Conservation (phyloP, 2,329 filamentous ascomycete species). For the Talaromyces islandicus region DNA sequence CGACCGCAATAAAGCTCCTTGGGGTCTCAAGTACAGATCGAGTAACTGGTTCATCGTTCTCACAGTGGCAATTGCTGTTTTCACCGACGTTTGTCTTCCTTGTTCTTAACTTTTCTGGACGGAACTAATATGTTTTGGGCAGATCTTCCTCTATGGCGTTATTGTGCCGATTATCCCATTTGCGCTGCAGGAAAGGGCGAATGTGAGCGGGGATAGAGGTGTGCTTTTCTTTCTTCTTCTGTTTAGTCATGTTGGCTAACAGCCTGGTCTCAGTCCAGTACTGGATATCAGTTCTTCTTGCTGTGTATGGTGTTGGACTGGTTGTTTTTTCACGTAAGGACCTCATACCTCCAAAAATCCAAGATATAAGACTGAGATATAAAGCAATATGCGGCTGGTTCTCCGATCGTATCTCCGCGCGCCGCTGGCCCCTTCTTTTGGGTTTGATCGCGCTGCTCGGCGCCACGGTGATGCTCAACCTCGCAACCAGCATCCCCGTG, state of each 20-base stretch:
- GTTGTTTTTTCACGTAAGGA: conserved; percentile 9
- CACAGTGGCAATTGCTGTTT: conserved; percentile 8
- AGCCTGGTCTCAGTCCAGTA: conserved; percentile 6
- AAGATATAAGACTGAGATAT: too few species aligned
- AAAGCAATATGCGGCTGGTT: conserved; percentile 40
- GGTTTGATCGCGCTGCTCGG: conserved; percentile 49
- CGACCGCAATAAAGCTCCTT: not conserved
- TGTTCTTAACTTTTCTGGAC: not conserved
- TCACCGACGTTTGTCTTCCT: conserved; percentile 8
- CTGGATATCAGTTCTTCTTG: conserved; percentile 16
- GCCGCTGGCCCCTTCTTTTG: conserved; percentile 53
- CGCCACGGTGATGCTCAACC: conserved; percentile 51
- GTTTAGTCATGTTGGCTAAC: not conserved
- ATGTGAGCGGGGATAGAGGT: conserved; percentile 6
- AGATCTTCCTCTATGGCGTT: conserved; percentile 18
- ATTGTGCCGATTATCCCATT: conserved; percentile 17
- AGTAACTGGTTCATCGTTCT: conserved; percentile 11
- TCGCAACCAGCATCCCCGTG: conserved; percentile 44
- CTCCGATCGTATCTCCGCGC: conserved; percentile 44
- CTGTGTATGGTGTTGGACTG: conserved; percentile 14
- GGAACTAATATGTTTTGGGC: not conserved
- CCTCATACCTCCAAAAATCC: not conserved
- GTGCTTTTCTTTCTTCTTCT: not conserved
- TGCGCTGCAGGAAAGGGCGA: conserved; percentile 11
- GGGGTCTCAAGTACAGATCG: conserved; percentile 6